A percentile compares a stretch with the other conserved stretches of the same genome.
Conservation (phyloP, 2,329 filamentous ascomycete genomes). For the Phaeosphaeriaceae sp. region DNA sequence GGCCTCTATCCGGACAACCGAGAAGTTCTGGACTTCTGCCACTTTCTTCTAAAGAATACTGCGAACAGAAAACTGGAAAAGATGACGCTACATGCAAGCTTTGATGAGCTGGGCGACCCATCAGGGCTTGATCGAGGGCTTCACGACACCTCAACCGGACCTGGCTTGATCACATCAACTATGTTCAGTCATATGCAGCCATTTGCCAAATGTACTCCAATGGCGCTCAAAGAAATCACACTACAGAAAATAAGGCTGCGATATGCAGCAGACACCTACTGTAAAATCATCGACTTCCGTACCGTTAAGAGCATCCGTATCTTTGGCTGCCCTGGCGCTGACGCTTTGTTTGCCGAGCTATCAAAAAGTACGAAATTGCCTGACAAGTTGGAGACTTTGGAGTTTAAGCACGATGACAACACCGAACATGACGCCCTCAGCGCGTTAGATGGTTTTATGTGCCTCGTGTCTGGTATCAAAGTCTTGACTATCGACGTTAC, state of each 20-base stretch:
- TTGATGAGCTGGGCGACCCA: conserved; percentile 45
- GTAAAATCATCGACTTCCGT: conserved; percentile 55
- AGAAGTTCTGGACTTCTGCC: conserved; percentile 53
- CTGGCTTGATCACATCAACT: conserved; percentile 54
- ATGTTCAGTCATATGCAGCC: conserved; percentile 57
- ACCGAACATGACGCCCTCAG: conserved; percentile 54
- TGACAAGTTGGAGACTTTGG: conserved; percentile 52
- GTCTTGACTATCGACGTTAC: conserved; percentile 54
- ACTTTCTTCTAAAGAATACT: conserved; percentile 52
- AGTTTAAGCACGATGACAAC: conserved; percentile 58
- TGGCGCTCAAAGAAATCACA: conserved; percentile 53
- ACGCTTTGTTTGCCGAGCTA: conserved; percentile 55
- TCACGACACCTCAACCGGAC: conserved; percentile 55
- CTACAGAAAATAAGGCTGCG: conserved; percentile 55
- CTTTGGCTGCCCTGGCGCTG: conserved; percentile 54
- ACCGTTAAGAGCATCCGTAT: conserved; percentile 52
- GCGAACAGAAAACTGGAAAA: conserved; percentile 49
- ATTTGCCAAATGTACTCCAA: conserved; percentile 54
- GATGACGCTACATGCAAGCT: conserved; percentile 56
- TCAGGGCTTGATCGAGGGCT: conserved; percentile 49
- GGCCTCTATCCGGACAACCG: conserved; percentile 56
- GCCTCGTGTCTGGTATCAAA: conserved; percentile 53
- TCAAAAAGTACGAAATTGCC: conserved; percentile 54
- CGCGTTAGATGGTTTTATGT: conserved; percentile 57
- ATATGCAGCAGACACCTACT: conserved; percentile 57